phyloP scores from a whole-genome alignment of 164 flowering plant species.

The Nymphaea thermarum region DNA sequence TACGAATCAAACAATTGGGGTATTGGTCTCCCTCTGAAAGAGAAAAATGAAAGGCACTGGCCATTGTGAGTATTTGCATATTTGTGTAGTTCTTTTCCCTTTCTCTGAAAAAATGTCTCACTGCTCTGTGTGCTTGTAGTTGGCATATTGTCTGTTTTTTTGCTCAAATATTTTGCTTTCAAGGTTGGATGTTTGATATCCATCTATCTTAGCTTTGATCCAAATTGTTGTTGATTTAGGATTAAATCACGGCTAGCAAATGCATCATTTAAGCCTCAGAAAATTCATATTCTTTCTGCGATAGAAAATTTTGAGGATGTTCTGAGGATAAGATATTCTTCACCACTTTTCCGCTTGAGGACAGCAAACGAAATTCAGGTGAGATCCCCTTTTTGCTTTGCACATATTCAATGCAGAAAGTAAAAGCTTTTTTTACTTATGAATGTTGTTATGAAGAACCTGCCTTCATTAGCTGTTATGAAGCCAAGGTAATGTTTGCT shows the following conservation, averaged over 20 bases:
- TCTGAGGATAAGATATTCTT: slow-evolving; percentile 73
- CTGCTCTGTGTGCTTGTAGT: neutral
- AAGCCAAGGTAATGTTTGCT: no score
- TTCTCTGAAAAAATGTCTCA: neutral
- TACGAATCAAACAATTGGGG: slow-evolving; percentile 88
- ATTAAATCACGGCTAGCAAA: slow-evolving; percentile 76
- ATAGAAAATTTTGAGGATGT: slow-evolving; percentile 50
- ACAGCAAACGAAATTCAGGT: slow-evolving; percentile 77
- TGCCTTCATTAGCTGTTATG: no score
- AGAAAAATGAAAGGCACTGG: slow-evolving; percentile 77
- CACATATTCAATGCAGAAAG: neutral
- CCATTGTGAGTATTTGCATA: slow-evolving; percentile 50
- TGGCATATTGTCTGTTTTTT: neutral
- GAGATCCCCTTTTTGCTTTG: slow-evolving; percentile 3
- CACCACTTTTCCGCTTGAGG: slow-evolving; percentile 77
- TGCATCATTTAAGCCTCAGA: slow-evolving; percentile 72
- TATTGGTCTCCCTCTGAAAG: slow-evolving; percentile 89
- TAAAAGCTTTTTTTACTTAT: neutral
- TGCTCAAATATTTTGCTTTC: neutral
- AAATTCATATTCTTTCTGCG: slow-evolving; percentile 62
- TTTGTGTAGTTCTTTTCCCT: neutral
- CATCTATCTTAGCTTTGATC: neutral
- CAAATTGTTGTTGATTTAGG: slow-evolving; percentile 21
- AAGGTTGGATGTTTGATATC: neutral
- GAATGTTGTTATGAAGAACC: no score